Evolutionary conservation across 805 yeast species (phyloP).

Genomic region (Candida chilensis): DNA sequence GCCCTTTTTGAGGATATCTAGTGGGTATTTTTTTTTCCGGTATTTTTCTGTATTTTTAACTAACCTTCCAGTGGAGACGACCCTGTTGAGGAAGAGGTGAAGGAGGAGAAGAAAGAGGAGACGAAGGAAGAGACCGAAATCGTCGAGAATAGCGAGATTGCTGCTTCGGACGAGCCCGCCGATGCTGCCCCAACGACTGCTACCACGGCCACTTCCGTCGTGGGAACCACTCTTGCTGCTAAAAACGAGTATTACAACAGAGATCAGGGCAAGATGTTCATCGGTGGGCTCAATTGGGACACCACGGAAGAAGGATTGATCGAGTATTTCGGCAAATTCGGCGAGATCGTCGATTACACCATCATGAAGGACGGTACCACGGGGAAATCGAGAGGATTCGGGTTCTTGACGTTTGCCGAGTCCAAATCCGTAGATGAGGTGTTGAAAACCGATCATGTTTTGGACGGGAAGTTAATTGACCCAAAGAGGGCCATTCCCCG

Average conservation of each 20-base stretch:
- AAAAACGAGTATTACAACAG: neutral
- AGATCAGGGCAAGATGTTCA: conserved; percentile 86
- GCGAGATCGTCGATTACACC: conserved; percentile 79
- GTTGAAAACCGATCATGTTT: conserved; percentile 72
- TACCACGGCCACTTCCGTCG: conserved; percentile 4
- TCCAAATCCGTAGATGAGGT: conserved; percentile 83
- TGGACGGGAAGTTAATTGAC: conserved; percentile 94
- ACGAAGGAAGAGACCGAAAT: conserved; percentile 7
- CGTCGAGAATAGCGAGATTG: conserved; percentile 1
- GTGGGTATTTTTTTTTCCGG: conserved; percentile 13
- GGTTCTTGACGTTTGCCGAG: conserved; percentile 79
- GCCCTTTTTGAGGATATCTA: conserved; percentile 91
- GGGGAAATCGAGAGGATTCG: conserved; percentile 92
- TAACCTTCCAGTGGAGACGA: conserved; percentile 8
- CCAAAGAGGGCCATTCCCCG: conserved; percentile 97
- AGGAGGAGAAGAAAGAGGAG: conserved; percentile 8
- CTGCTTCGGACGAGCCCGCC: conserved; percentile 10
- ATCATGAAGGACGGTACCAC: conserved; percentile 87
- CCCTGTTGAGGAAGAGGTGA: conserved; percentile 19
- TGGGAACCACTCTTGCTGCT: conserved; percentile 5
- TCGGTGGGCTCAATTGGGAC: conserved; percentile 98
- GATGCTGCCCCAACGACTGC: conserved; percentile 5
- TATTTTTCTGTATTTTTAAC: conserved; percentile 1
- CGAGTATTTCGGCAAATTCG: conserved; percentile 79
- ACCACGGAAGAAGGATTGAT: conserved; percentile 83